phyloP scores from a whole-genome alignment of 495 filamentous ascomycete genomes.

The Hyphodiscus hymeniophilus region DNA sequence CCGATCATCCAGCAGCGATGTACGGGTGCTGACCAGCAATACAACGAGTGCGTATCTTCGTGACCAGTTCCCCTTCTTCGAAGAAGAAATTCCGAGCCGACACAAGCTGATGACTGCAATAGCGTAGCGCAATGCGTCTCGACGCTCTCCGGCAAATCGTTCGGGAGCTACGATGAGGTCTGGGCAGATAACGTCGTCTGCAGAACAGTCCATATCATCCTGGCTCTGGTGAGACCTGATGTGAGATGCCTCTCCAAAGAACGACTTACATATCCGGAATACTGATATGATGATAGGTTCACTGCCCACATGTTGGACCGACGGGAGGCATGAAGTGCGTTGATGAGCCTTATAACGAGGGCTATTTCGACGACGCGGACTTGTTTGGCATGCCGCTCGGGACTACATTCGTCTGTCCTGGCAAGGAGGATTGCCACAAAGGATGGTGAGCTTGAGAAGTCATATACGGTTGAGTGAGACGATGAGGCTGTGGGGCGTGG shows the following conservation, averaged over 20 bases:
- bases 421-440: too few relatives aligned
- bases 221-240: background rate
- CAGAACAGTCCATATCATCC: constrained; percentile 1
- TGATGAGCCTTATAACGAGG: constrained; percentile 5
- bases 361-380: constrained; percentile 2
- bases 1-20: constrained; percentile 1
- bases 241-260: background rate
- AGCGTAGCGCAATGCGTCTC: background rate
- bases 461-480: too few relatives aligned
- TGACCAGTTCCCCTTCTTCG: too few relatives aligned
- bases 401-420: background rate
- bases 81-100: too few relatives aligned
- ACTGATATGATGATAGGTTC: background rate
- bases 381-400: constrained; percentile 5
- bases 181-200: constrained; percentile 14
- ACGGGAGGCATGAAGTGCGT: constrained; percentile 3
- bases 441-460: too few relatives aligned
- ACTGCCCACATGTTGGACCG: constrained; percentile 8
- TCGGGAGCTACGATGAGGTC: constrained; percentile 9
- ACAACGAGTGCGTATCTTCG: background rate
- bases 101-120: background rate
- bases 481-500: too few relatives aligned
- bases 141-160: background rate
- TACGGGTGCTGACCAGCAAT: constrained; percentile 2
- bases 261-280: background rate